These are phyloP conservation scores for Candida succiphila DNA, from an alignment of 805 yeast genomes.

Conservation along the genomic window DNA sequence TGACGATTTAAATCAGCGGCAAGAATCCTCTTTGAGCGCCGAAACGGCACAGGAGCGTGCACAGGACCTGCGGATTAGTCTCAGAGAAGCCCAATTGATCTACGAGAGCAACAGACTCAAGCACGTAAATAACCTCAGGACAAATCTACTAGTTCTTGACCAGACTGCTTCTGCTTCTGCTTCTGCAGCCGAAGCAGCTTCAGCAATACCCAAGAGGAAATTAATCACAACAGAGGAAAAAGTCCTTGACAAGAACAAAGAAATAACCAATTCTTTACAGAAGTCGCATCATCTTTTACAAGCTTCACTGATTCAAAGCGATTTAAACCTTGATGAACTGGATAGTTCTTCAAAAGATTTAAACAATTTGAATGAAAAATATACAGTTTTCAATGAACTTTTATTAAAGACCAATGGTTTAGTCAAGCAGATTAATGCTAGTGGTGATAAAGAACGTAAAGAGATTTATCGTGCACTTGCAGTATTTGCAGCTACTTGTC, in stretches of 20 bases:
- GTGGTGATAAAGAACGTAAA: constrained; percentile 37
- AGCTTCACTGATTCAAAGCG: constrained; percentile 40
- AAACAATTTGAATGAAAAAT: constrained; percentile 28
- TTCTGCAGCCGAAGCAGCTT: no score
- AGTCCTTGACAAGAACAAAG: constrained; percentile 33
- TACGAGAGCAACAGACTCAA: constrained; percentile 15
- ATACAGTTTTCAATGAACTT: constrained; percentile 30
- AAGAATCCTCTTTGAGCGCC: no score
- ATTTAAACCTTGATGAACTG: constrained; percentile 36
- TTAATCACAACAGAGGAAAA: constrained; percentile 27
- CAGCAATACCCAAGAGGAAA: no score
- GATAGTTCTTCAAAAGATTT: constrained; percentile 36
- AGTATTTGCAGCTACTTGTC: constrained; percentile 33
- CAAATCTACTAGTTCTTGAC: no score
- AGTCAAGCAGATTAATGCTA: constrained; percentile 41
- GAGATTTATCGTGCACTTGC: constrained; percentile 38
- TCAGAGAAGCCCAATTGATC: constrained; percentile 17
- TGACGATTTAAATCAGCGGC: no score
- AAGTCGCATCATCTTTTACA: constrained; percentile 37
- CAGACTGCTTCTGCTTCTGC: no score
- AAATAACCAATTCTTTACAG: constrained; percentile 36
- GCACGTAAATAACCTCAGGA: no score
- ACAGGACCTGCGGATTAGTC: constrained; percentile 15
- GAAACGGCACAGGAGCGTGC: no score
- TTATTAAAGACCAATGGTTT: constrained; percentile 32